Evolutionary conservation across 371 early-diverging fungal species (phyloP), one percentile per base, ranked within the genome.

Genomic region (Rhizopus sp.): DNA sequence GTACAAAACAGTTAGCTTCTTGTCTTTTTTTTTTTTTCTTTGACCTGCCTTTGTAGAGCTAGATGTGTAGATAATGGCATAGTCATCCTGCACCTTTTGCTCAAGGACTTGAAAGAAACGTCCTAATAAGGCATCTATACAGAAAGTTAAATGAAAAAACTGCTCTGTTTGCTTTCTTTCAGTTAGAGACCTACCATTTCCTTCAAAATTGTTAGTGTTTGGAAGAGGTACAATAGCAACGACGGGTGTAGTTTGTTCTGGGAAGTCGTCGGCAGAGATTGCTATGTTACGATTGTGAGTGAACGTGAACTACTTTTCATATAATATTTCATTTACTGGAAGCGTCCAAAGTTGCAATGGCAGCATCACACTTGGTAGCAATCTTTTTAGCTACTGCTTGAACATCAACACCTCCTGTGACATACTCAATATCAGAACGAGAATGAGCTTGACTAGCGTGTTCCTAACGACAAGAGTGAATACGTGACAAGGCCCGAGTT

Each of bases 11-110:
- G 39, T 34, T 15, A 23, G 15, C 15, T 37, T 3, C 23, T 16
- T 51, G 45, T 3, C 41, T 8, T 54, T 33, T 23, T 23, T 5
- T 5, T 2, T 29, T 3, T 53, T 39, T 13, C n/a, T 45, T 55
- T 10, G 17, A 35, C 54, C 64, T 66, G 67, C 72, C 57, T 80
- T 80, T 31, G 73, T 53, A 39, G 55, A 16, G 35, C 73, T 75
- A 16, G 80, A 80, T 31, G 80, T 80, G 54, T 77, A 76, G 60
- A 80, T 70, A 45, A 77, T 65, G 33, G 62, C 69, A 55, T 80
- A 77, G 55, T 76, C 64, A 50, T 73, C 62, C 3, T 59, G 40
- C 35, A 68, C 68, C 30, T 64, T 57, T 38, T 60, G 45, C 53
- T 74, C 57, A 12, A 80, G 49, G 8, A 57, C 34, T 10, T 62